Percentiles rank a stretch among this genome's conserved stretches.
These are phyloP conservation scores for Pseudozyma pruni DNA, from an alignment of 1,284 basidiomycete species.

Conservation along the genomic window DNA sequence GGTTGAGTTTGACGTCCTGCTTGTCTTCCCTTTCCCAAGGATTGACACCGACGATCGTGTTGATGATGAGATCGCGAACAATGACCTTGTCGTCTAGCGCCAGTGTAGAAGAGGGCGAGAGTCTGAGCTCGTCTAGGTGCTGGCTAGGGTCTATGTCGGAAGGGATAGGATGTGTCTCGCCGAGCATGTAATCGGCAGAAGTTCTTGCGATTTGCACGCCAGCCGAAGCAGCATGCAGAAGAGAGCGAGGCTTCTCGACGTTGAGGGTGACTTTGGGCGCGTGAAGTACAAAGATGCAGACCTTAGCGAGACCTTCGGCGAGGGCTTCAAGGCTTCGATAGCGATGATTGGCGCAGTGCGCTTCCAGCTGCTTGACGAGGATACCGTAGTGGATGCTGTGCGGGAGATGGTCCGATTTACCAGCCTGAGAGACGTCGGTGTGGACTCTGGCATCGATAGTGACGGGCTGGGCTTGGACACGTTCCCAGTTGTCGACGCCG, in stretches of 20 bases:
- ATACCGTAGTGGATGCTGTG: conserved; percentile 71
- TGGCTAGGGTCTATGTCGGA: conserved; percentile 25
- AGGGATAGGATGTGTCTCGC: conserved; percentile 18
- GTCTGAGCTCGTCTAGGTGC: conserved; percentile 29
- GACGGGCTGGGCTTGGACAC: conserved; percentile 72
- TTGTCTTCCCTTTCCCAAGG: conserved; percentile 77
- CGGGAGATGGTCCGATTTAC: conserved; percentile 73
- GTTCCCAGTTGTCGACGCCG: conserved; percentile 65
- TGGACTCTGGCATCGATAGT: conserved; percentile 73
- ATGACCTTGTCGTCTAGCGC: conserved; percentile 65
- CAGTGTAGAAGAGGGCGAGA: conserved; percentile 37
- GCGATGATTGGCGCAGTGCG: conserved; percentile 40
- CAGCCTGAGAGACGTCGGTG: conserved; percentile 73
- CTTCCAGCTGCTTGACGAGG: conserved; percentile 64
- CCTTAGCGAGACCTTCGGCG: conserved; percentile 69
- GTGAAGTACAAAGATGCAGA: conserved; percentile 70
- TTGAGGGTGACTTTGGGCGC: conserved; percentile 70
- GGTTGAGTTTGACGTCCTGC: conserved; percentile 77
- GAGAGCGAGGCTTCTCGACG: conserved; percentile 72
- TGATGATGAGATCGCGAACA: conserved; percentile 73
- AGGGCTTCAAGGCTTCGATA: conserved; percentile 52
- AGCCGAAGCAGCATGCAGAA: conserved; percentile 72
- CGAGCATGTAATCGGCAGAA: conserved; percentile 45
- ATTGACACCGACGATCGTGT: conserved; percentile 79
- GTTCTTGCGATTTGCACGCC: conserved; percentile 69